phyloP scores from a whole-genome alignment of 108 stramenopile species.

The Skeletonema menzelii region DNA sequence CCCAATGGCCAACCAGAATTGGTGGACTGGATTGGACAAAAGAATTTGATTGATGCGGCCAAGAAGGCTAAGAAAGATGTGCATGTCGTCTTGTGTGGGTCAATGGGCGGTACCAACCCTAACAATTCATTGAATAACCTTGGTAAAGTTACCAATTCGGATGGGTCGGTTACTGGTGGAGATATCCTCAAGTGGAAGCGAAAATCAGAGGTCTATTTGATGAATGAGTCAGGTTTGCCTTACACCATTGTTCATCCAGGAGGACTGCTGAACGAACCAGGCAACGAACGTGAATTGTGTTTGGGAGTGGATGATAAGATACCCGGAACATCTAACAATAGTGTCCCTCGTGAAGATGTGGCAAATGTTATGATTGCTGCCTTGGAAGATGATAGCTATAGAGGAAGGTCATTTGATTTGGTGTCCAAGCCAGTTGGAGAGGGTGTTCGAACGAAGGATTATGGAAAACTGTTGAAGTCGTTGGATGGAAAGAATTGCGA shows the following conservation, averaged over 20 bases:
- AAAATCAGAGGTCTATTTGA: constrained; percentile 69
- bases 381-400: constrained; percentile 40
- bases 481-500: constrained; percentile 68
- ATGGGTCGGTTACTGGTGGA: constrained; percentile 62
- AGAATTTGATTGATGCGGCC: constrained; percentile 85
- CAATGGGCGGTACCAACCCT: constrained; percentile 85
- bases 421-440: constrained; percentile 50
- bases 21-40: constrained; percentile 88
- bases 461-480: constrained; percentile 40
- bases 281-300: constrained; percentile 72
- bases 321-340: constrained; percentile 62
- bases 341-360: constrained; percentile 83
- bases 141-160: constrained; percentile 51
- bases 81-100: constrained; percentile 73
- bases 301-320: constrained; percentile 78
- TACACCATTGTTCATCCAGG: constrained; percentile 93
- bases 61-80: constrained; percentile 40
- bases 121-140: constrained; percentile 73
- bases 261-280: constrained; percentile 76
- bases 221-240: constrained; percentile 49
- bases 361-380: constrained; percentile 80
- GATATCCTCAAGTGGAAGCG: constrained; percentile 87
- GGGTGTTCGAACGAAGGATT: constrained; percentile 46
- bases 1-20: constrained; percentile 65
- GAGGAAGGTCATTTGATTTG: constrained; percentile 69